Percentiles rank a stretch among this genome's conserved stretches.
Evolutionary conservation across 139 green algal genomes (phyloP).

Genomic region (Chlamydomonas asymmetrica): DNA sequence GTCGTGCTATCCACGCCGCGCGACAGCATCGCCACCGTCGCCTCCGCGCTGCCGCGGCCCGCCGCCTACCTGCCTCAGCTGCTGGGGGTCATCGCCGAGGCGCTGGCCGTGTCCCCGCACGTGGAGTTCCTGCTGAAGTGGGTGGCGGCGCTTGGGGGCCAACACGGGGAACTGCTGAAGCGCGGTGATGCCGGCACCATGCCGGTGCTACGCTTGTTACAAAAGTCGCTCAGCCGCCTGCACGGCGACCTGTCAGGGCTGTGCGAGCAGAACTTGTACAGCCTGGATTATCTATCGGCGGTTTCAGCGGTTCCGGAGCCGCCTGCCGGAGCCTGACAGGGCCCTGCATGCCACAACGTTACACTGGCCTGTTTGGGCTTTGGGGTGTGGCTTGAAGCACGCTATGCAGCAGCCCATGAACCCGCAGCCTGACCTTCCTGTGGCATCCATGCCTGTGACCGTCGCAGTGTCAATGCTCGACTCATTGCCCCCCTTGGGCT

Average conservation of each 20-base stretch:
- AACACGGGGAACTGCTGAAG: constrained; percentile 60
- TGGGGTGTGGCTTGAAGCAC: too few relatives aligned
- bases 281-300: constrained; percentile 72
- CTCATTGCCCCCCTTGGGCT: too few relatives aligned
- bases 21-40: constrained; percentile 47
- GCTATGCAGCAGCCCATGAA: too few relatives aligned
- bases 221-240: constrained; percentile 56
- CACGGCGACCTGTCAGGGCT: constrained; percentile 68
- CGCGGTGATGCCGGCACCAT: constrained; percentile 15
- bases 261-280: constrained; percentile 77
- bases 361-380: too few relatives aligned
- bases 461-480: too few relatives aligned
- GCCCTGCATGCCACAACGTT: too few relatives aligned
- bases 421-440: too few relatives aligned
- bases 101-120: constrained; percentile 64
- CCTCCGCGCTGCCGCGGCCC: constrained; percentile 63
- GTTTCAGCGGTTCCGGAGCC: not conserved
- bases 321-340: too few relatives aligned
- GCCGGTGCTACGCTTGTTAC: constrained; percentile 65
- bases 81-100: constrained; percentile 60
- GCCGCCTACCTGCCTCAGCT: constrained; percentile 44
- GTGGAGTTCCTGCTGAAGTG: constrained; percentile 84
- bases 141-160: constrained; percentile 50
- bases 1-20: constrained; percentile 57
- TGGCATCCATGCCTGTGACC: too few relatives aligned